Conservation (phyloP, 2,329 filamentous ascomycete species). For the Dactylonectria estremocensis region DNA sequence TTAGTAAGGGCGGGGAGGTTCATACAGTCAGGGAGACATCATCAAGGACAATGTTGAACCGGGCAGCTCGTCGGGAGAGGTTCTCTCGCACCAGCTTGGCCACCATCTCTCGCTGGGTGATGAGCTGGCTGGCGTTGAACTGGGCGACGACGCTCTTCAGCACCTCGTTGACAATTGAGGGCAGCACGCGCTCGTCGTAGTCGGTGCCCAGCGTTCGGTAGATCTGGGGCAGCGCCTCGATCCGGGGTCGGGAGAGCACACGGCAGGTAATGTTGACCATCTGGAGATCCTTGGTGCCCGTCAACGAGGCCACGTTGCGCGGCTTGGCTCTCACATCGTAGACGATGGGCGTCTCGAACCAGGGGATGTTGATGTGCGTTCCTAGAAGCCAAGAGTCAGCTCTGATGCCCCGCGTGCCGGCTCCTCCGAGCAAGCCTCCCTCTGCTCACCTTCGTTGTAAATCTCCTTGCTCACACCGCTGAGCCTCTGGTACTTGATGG, state of each 20-base stretch:
- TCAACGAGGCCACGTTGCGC: conserved; percentile 95
- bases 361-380: conserved; percentile 94
- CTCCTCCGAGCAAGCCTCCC: conserved; percentile 38
- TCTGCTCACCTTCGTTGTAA: conserved; percentile 84
- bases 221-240: conserved; percentile 94
- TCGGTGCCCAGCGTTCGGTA: conserved; percentile 96
- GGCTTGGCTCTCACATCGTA: conserved; percentile 99
- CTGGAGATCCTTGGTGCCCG: conserved; percentile 98
- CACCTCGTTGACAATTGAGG: conserved; percentile 98
- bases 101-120: conserved; percentile 98
- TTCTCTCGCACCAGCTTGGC: conserved; percentile 93
- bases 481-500: conserved; percentile 97
- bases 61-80: conserved; percentile 88
- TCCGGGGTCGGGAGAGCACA: conserved; percentile 92
- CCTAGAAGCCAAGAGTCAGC: conserved; percentile 64
- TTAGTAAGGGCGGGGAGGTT: conserved; percentile 3
- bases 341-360: conserved; percentile 96
- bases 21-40: conserved; percentile 96
- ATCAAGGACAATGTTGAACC: conserved; percentile 97
- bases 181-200: conserved; percentile 96
- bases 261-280: conserved; percentile 99
- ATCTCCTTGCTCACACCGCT: conserved; percentile 97
- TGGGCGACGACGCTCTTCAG: conserved; percentile 98
- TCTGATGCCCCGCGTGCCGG: conserved; percentile 21
- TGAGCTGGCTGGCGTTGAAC: conserved; percentile 98